Conservation (phyloP, 2,329 filamentous ascomycete species). For the Seiridium cupressi region DNA sequence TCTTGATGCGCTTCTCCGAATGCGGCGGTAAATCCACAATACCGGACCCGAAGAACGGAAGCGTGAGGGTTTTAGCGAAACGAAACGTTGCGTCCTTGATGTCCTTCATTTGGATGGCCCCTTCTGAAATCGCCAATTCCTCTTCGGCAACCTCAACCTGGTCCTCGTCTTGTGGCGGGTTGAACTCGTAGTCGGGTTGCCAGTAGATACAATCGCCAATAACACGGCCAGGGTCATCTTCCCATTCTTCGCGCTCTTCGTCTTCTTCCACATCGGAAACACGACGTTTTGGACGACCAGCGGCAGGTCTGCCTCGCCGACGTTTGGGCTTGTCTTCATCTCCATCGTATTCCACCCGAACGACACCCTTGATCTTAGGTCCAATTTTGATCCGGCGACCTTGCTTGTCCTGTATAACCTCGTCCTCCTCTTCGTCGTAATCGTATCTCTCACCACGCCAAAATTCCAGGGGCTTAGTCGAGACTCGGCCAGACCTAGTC, state of each 20-base stretch:
- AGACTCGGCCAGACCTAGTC: constrained; percentile 75
- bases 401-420: constrained; percentile 38
- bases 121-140: constrained; percentile 54
- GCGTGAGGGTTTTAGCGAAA: constrained; percentile 83
- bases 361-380: constrained; percentile 69
- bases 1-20: constrained; percentile 84
- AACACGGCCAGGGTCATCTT: constrained; percentile 63
- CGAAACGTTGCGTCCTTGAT: constrained; percentile 71
- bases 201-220: constrained; percentile 63
- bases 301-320: constrained; percentile 18
- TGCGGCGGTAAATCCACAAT: constrained; percentile 85
- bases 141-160: constrained; percentile 52
- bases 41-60: constrained; percentile 85
- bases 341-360: constrained; percentile 66
- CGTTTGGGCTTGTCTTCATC: constrained; percentile 34
- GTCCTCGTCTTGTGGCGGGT: constrained; percentile 54
- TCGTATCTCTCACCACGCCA: constrained; percentile 84
- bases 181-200: constrained; percentile 54
- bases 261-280: constrained; percentile 43
- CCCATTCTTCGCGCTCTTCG: constrained; percentile 66
- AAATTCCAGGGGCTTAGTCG: constrained; percentile 75
- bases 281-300: constrained; percentile 10
- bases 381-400: constrained; percentile 56
- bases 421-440: constrained; percentile 60
- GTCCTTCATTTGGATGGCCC: constrained; percentile 55